Base-by-base conservation (phyloP, 306 rosid species). In the Acacia acuminata region DNA sequence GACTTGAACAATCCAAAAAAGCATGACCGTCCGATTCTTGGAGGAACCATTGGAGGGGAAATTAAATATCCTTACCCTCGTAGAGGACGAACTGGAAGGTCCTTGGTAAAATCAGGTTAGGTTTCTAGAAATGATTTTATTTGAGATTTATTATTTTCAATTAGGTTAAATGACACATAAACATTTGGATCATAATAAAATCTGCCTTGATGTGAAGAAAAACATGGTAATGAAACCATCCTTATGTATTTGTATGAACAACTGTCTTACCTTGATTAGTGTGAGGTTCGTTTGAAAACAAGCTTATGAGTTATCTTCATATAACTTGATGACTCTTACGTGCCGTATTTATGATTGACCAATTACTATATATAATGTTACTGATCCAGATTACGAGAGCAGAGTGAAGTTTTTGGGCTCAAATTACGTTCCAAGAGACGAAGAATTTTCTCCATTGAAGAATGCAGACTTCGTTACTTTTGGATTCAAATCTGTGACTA, bases 41-140 rank as follows among this genome's bases (percentile, higher is more conserved):
- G 97, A 80, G 96, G 96, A 0, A 34, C 79, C 70, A 92, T 91
- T 13, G 97, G 97, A 80, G 96, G 97, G 24, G 86, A 90, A 19
- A 77, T 36, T 25, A 13, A 36, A 10, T 80, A 83, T 78, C 96
- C 97, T 65, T 93, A 93, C 79, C 97, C 97, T 80, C 87, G 97
- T 1, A 85, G 97, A 36, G 94, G 89, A 74, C 88, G 95, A 88
- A 91, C 95, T 0, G 94, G 92, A 15, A 84, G 94, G 77, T 24
- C 78, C 14, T 13, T 79, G 8, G 69, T 89, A 12, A 45, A 45
- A 3, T 74, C 85, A 82, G 94, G 97, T 90, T 53, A 79, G 82
- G 24, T 25, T 24, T 61, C 32, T 60, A 60, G 30, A 60, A 22
- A 24, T 60, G 15, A 10, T 60, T 60, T 19, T 19, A 3, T 2